Percentiles rank a stretch among this genome's conserved stretches.
Conservation (phyloP, 345 rosid species). For the Mangifera indica region DNA sequence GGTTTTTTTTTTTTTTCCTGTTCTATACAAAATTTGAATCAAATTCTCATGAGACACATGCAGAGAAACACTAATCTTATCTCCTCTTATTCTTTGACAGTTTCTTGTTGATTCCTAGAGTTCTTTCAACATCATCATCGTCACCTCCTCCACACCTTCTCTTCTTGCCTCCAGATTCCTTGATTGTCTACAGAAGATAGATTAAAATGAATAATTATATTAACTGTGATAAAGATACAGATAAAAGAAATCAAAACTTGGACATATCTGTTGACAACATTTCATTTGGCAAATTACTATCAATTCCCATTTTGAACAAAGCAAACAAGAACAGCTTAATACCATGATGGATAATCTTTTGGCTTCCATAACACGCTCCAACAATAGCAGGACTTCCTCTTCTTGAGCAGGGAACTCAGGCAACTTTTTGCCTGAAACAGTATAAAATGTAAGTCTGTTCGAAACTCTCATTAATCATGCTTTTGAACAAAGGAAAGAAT, state of each 20-base stretch:
- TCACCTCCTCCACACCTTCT: constrained; percentile 47
- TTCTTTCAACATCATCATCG: constrained; percentile 59
- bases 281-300: too few relatives aligned
- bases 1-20: background rate
- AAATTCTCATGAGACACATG: background rate
- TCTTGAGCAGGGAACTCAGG: constrained; percentile 69
- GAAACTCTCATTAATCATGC: background rate
- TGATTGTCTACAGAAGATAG: constrained; percentile 47
- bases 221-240: background rate
- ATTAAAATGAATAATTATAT: background rate
- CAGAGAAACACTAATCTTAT: background rate
- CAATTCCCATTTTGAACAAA: too few relatives aligned
- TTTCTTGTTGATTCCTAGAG: constrained; percentile 44
- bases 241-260: background rate
- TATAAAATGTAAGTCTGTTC: background rate
- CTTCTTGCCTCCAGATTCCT: constrained; percentile 51
- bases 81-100: constrained; percentile 41
- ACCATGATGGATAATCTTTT: constrained; percentile 63
- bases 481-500: background rate
- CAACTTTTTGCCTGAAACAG: constrained; percentile 65
- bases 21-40: background rate
- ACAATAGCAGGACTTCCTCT: constrained; percentile 69
- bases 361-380: constrained; percentile 67
- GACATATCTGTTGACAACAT: too few relatives aligned
- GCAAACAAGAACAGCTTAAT: constrained; percentile 3